These are phyloP conservation scores for Asterochloris erici DNA, from an alignment of 139 green algal species.

Conservation along the genomic window DNA sequence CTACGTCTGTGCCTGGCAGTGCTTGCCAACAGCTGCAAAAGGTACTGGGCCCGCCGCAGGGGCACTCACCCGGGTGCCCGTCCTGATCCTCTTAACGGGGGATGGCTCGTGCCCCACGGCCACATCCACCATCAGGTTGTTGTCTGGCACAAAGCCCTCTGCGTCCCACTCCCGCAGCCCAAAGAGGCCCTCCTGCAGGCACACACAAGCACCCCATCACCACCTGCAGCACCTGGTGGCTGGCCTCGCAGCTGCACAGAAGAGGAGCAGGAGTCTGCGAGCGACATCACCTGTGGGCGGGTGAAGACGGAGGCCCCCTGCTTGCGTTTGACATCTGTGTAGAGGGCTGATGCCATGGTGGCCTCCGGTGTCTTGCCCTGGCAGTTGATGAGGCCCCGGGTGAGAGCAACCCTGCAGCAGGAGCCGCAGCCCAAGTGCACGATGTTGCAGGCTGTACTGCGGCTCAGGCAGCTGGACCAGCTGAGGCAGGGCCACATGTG, in stretches of 20 bases:
- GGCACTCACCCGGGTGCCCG: no score
- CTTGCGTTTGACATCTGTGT: slow-evolving; percentile 84
- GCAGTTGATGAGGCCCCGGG: slow-evolving; percentile 61
- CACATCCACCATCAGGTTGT: no score
- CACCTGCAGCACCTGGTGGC: not conserved
- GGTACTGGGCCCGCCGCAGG: no score
- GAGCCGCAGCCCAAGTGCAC: not conserved
- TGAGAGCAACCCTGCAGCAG: slow-evolving; percentile 46
- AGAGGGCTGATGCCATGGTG: slow-evolving; percentile 82
- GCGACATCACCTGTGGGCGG: not conserved
- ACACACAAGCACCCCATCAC: not conserved
- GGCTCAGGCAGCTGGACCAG: not conserved
- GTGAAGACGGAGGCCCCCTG: slow-evolving; percentile 62
- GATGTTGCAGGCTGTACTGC: not conserved
- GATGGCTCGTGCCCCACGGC: no score
- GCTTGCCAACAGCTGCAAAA: no score
- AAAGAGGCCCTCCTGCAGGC: slow-evolving; percentile 74
- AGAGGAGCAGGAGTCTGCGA: not conserved
- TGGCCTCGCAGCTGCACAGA: not conserved
- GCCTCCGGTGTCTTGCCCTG: slow-evolving; percentile 80
- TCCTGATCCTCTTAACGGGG: no score
- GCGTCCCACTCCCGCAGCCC: slow-evolving; percentile 76
- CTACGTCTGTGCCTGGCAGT: no score
- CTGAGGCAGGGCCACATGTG: no score
- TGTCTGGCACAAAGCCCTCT: slow-evolving; percentile 22